A percentile compares a stretch with the other conserved stretches of the same genome.
Conservation (phyloP, 1,284 basidiomycete species). For the Microstroma glucosiphilum region DNA sequence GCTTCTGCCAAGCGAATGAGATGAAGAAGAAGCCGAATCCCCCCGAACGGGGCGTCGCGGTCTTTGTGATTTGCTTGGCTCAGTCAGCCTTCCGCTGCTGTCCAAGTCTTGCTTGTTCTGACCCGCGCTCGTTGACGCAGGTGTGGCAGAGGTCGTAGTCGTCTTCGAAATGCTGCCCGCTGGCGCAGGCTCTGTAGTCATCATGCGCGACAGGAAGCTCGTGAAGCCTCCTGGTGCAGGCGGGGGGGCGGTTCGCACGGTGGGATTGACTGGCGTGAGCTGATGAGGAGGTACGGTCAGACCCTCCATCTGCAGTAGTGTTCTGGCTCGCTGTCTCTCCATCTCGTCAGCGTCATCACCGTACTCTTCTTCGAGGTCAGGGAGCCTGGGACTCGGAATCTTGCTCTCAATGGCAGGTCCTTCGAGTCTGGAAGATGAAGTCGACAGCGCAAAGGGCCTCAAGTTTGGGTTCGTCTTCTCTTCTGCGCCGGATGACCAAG, state of each 20-base stretch:
- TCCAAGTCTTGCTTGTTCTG: too few species aligned
- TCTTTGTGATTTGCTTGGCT: too few species aligned
- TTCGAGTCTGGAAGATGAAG: neutral
- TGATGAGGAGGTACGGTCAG: constrained; percentile 35
- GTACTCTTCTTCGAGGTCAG: constrained; percentile 35
- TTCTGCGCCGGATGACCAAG: neutral
- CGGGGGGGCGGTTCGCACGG: constrained; percentile 17
- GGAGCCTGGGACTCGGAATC: constrained; percentile 4
- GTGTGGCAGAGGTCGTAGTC: neutral
- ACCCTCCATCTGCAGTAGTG: constrained; percentile 31
- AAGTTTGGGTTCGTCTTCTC: constrained; percentile 52
- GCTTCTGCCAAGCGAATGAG: neutral
- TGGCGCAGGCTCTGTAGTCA: constrained; percentile 13
- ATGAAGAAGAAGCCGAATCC: neutral
- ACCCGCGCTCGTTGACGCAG: neutral
- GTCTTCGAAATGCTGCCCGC: neutral
- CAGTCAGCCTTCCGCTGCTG: too few species aligned
- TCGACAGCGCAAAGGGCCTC: constrained; percentile 62
- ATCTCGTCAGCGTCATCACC: constrained; percentile 21
- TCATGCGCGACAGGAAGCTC: constrained; percentile 37
- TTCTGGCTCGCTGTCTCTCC: constrained; percentile 36
- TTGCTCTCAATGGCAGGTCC: constrained; percentile 1
- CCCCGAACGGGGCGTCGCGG: neutral
- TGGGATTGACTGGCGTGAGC: constrained; percentile 19
- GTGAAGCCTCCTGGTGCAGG: constrained; percentile 24